Conservation (phyloP, 2,329 filamentous ascomycete genomes). For the Rutstroemia sp. region DNA sequence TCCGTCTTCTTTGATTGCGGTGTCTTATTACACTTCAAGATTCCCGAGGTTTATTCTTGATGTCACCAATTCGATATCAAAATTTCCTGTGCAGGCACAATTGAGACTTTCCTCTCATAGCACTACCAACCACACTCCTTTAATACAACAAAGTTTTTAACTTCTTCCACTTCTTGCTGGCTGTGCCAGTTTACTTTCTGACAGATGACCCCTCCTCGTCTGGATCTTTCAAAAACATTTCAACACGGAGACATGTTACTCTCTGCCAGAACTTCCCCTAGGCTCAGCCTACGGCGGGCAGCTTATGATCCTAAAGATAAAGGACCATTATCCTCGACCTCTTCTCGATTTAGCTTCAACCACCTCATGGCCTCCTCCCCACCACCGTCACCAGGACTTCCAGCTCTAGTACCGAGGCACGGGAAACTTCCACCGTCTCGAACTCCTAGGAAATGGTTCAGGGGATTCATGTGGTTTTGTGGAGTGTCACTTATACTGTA, state of each 20-base stretch:
- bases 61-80: slow-evolving; percentile 3
- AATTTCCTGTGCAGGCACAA: slow-evolving; percentile 22
- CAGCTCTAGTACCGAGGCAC: slow-evolving; percentile 57
- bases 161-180: slow-evolving; percentile 18
- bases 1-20: background rate
- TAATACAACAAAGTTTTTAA: slow-evolving; percentile 18
- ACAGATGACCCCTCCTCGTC: slow-evolving; percentile 22
- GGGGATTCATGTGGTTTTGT: slow-evolving; percentile 42
- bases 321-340: slow-evolving; percentile 50
- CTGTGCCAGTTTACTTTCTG: slow-evolving; percentile 23
- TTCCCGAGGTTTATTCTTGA: background rate
- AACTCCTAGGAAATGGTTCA: slow-evolving; percentile 21
- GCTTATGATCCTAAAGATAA: slow-evolving; percentile 47
- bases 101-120: slow-evolving; percentile 4
- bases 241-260: slow-evolving; percentile 32
- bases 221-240: slow-evolving; percentile 31
- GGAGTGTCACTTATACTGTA: slow-evolving; percentile 46
- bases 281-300: slow-evolving; percentile 51
- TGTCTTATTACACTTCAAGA: background rate
- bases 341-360: slow-evolving; percentile 57
- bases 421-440: slow-evolving; percentile 48
- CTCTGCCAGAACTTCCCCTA: slow-evolving; percentile 34
- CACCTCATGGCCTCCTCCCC: slow-evolving; percentile 62
- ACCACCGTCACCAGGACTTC: slow-evolving; percentile 63
- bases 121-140: slow-evolving; percentile 7